Evolutionary conservation across 179 eudicot genomes (phyloP), one percentile per base, ranked within the genome.

Genomic region (Beta corolliflora): DNA sequence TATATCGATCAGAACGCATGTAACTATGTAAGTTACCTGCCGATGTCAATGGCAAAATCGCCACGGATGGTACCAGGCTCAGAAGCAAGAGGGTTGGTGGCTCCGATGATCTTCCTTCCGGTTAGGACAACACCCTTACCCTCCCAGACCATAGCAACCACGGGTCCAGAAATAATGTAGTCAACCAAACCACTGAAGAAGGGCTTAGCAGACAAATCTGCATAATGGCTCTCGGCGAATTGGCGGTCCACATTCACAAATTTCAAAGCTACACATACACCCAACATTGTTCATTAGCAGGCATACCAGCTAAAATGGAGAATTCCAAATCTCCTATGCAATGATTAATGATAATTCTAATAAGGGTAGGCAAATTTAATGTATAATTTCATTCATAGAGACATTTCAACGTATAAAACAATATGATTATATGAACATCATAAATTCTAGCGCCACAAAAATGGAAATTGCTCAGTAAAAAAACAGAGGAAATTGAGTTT

Each of bases 61-160:
- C 98, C 99, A 83, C 99, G 99, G 87, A 96, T 96, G 71, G 99
- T 96, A 18, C 99, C 98, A 14, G 99, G 98, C 78, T 93, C 98
- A 19, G 99, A 96, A 23, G 92, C 96, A 45, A 92, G 84, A 41
- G 99, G 99, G 91, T 96, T 96, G 71, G 99, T 96, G 59, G 98
- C 99, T 69, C 99, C 99, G 67, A 94, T 96, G 70, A 96, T 90
- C 91, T 91, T 96, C 79, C 99, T 91, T 0, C 99, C 99, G 0
- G 97, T 93, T 18, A 83, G 29, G 9, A 96, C 97, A n/a, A 94
- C 99, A 80, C 86, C 85, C 88, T 96, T 94, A 21, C 99, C 99
- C 82, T 96, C 98, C 99, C 99, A 96, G 52, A 96, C 97, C 99
- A 96, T 96, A 23, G 98, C 99, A 71, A 91, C 94, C 76, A 96